Conservation (phyloP, 2,329 filamentous ascomycete genomes). For the Penicillium brevicompactum region DNA sequence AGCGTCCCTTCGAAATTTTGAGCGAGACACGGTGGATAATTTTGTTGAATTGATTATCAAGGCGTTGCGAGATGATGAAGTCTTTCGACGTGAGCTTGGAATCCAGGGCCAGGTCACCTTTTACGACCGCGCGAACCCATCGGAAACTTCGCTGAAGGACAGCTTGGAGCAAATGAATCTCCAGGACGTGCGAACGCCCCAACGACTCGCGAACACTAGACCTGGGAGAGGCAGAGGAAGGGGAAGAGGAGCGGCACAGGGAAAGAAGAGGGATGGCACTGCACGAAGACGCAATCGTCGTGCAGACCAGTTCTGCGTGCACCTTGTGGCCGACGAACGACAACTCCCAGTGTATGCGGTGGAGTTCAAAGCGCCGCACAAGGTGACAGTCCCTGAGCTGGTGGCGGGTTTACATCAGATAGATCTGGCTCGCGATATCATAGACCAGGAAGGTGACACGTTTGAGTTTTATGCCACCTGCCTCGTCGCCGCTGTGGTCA, state of each 20-base stretch:
- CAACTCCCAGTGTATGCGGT: slow-evolving; percentile 23
- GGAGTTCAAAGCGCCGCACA: slow-evolving; percentile 33
- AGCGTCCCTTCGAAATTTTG: not conserved
- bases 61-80: not conserved
- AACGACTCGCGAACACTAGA: slow-evolving; percentile 10
- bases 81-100: no score
- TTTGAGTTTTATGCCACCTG: slow-evolving; percentile 28
- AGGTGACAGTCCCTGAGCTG: slow-evolving; percentile 24
- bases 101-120: not conserved
- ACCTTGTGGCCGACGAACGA: not conserved
- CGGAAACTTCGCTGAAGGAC: slow-evolving; percentile 17
- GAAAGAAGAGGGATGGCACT: slow-evolving; percentile 16
- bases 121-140: slow-evolving; percentile 12
- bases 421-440: slow-evolving; percentile 28
- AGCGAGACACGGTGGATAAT: slow-evolving; percentile 2
- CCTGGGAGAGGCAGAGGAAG: slow-evolving; percentile 14
- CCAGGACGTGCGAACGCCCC: slow-evolving; percentile 7
- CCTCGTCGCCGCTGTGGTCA: slow-evolving; percentile 29
- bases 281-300: slow-evolving; percentile 19
- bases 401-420: slow-evolving; percentile 29
- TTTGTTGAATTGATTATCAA: no score
- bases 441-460: slow-evolving; percentile 28
- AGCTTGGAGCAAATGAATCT: slow-evolving; percentile 20
- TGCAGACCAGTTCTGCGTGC: not conserved
- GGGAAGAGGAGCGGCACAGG: slow-evolving; percentile 6